Conservation (phyloP, 495 filamentous ascomycete genomes). For the Neurospora terricola region DNA sequence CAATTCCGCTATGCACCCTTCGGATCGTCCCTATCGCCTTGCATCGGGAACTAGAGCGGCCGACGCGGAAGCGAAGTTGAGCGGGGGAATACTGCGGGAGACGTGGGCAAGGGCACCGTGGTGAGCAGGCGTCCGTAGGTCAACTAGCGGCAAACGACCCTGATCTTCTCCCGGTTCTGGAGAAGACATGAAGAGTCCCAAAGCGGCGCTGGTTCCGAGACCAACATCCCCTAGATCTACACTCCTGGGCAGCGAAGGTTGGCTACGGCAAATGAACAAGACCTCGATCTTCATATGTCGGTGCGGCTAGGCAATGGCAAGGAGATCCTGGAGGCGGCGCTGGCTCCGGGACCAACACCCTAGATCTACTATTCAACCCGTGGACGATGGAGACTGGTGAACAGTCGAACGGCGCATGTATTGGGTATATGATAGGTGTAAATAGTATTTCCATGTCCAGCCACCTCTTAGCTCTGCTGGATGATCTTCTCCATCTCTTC, state of each 20-base stretch:
- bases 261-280: background rate
- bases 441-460: background rate
- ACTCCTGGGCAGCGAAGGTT: background rate
- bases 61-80: background rate
- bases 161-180: no score
- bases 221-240: background rate
- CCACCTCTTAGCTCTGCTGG: constrained; percentile 12
- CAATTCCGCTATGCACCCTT: background rate
- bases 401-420: background rate
- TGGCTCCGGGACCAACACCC: background rate
- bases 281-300: background rate
- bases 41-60: background rate
- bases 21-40: background rate
- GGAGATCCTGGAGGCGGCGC: background rate
- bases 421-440: background rate
- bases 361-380: background rate
- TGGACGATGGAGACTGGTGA: background rate
- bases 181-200: no score
- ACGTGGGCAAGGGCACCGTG: background rate
- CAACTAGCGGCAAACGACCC: no score
- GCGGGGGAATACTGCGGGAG: background rate
- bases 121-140: background rate
- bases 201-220: background rate
- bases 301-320: background rate
- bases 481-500: constrained; percentile 59